phyloP scores from a whole-genome alignment of 306 rosid genomes.

The Datisca glomerata region DNA sequence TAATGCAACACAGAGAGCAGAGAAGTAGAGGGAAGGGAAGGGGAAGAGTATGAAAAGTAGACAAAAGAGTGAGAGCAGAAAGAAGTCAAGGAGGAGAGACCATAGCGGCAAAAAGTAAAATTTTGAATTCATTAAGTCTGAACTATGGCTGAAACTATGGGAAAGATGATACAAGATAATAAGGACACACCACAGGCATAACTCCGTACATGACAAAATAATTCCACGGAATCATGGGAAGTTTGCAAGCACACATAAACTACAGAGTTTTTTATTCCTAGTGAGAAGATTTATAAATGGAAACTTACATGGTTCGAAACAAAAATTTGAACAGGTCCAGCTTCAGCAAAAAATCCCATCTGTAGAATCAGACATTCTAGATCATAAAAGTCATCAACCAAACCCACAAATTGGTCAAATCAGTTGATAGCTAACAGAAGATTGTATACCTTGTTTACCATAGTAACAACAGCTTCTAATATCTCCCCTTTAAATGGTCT shows the following conservation, averaged over 20 bases:
- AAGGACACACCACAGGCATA: background rate
- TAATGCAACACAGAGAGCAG: no score
- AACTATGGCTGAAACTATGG: no score
- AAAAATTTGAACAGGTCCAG: constrained; percentile 96
- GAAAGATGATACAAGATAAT: no score
- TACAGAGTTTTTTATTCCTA: no score
- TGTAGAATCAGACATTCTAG: constrained; percentile 10
- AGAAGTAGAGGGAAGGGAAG: no score
- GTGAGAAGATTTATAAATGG: background rate
- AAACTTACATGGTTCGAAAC: constrained; percentile 87
- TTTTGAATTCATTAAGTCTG: no score
- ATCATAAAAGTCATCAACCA: constrained; percentile 1
- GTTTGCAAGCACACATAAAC: no score
- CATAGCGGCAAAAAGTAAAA: no score
- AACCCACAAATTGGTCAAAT: background rate
- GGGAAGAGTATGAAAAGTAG: no score
- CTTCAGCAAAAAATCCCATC: constrained; percentile 99
- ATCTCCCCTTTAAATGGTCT: constrained; percentile 97
- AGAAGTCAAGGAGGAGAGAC: no score
- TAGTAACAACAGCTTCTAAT: constrained; percentile 88
- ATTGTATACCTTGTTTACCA: constrained; percentile 78
- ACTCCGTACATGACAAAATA: background rate
- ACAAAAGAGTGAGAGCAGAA: no score
- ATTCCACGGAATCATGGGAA: background rate
- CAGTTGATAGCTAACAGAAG: background rate